Base-by-base conservation (phyloP, 116 monocot species). In the Posidonia oceanica region DNA sequence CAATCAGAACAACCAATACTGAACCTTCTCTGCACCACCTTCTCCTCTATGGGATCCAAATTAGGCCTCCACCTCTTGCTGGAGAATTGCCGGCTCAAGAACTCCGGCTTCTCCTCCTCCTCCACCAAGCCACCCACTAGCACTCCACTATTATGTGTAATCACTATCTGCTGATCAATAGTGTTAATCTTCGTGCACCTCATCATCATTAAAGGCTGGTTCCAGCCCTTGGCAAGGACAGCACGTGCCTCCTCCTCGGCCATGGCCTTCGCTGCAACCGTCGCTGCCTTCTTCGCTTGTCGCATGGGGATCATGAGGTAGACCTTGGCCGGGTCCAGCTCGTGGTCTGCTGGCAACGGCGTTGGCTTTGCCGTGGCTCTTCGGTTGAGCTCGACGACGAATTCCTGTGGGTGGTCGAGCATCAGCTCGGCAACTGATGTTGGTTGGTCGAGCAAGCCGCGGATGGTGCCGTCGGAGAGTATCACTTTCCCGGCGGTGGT, bases 361-460 rank as follows among this genome's bases (percentile, higher is more conserved):
- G 60, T 39, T 39, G 57, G 2, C 42, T 42, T 55, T 67, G 67
- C 16, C 18, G 51, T 14, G 20, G 37, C 56, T 58, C 21, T 20
- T 4, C 56, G 39, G 21, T 70, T 37, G 55, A 70, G 54, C 40
- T 70, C 76, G 53, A 70, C 16, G 39, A 76, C 76, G 64, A 70
- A 40, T 52, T 76, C 52, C 8, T 76, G 44, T 16, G 76, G 76
- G 76, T 76, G 61, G 52, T 76, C 76, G 54, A 76, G 52, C 76
- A 76, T 76, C 14, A 76, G 64, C 63, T 76, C 76, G 4, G 70
- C 76, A 13, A 70, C 76, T 11, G 76, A 56, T 8, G 64, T 54
- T 6, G 71, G 61, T 1, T 54, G 61, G 70, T 53, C 62, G 15
- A 52, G 39, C 12, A 14, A 15, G 7, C n/a, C n/a, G n/a, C 18